Evolutionary conservation across 306 rosid species (phyloP), one percentile per base, ranked within the genome.

Genomic region (Carpinus viminea): DNA sequence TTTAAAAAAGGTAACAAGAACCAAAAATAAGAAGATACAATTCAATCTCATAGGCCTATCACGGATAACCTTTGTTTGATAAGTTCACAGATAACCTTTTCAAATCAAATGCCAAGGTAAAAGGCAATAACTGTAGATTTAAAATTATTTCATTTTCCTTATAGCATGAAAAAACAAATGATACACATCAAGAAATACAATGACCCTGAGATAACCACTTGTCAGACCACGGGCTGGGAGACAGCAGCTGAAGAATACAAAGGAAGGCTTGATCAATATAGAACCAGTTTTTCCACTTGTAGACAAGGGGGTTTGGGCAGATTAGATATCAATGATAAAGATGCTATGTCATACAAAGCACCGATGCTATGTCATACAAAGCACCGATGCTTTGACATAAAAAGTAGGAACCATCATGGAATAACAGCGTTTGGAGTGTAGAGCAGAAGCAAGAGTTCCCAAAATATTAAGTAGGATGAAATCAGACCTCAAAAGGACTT

Each of bases 91-190:
- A 7, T 41, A 41, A 45, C 12, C 72, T 41, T 28, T 41, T 68
- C 72, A 41, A 68, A 4, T 20, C 72, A 68, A 68, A 68, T 68
- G 24, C 50, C 15, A n/a, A 38, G 51, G 51, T n/a, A 18, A 64
- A 64, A 15, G 70, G 43, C 46, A 64, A 64, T 36, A 64, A 64
- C 70, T 34, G 20, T 34, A 15, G 24, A 64, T 34, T 34, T 36
- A 34, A 59, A 68, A 68, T 41, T 68, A 68, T 41, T 68, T 68
- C 20, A 17, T 17, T 68, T 59, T 55, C 31, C 72, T 41, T 17
- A 68, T 18, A 10, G 72, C 24, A n/a, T 2, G 72, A 68, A 68
- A 68, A 26, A 38, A 38, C 51, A 38, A 38, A 41, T n/a, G 28
- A 68, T 9, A 18, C 8, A 2, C n/a, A 66, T 66, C 16, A 66